Conservation (phyloP, 169 alveolate species). For the Eimeria maxima region DNA sequence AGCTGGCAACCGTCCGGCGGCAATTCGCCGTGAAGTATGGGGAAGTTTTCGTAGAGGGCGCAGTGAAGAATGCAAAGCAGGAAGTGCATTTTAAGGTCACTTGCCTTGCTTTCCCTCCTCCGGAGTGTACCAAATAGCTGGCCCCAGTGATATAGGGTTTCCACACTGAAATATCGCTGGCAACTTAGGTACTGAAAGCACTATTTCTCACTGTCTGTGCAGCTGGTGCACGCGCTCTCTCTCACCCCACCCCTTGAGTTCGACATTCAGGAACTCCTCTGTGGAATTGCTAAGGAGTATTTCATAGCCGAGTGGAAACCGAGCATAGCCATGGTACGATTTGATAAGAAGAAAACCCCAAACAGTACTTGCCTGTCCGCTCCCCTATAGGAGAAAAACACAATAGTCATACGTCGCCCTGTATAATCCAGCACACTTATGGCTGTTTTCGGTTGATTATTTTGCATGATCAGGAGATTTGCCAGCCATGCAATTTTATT, state of each 20-base stretch:
- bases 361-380: not conserved
- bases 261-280: slow-evolving; percentile 74
- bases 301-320: slow-evolving; percentile 62
- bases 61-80: slow-evolving; percentile 69
- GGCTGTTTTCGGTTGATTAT: not conserved
- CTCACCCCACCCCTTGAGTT: slow-evolving; percentile 79
- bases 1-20: slow-evolving; percentile 67
- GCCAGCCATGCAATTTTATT: slow-evolving; percentile 16
- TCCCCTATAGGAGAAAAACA: not conserved
- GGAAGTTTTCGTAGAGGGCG: slow-evolving; percentile 73
- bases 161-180: not conserved
- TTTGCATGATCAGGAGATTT: not conserved
- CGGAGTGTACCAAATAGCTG: not conserved
- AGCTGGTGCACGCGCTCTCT: slow-evolving; percentile 80
- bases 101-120: not conserved
- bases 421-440: not conserved
- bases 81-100: slow-evolving; percentile 78
- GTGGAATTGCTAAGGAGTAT: slow-evolving; percentile 75
- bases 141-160: not conserved
- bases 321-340: slow-evolving; percentile 27
- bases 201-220: not conserved
- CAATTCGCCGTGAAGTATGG: slow-evolving; percentile 80
- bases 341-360: not conserved
- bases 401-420: not conserved
- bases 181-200: not conserved